Percentiles rank a stretch among this genome's conserved stretches.
These are phyloP conservation scores for Lactarius evosmus DNA, from an alignment of 768 basidiomycete species.

Conservation along the genomic window DNA sequence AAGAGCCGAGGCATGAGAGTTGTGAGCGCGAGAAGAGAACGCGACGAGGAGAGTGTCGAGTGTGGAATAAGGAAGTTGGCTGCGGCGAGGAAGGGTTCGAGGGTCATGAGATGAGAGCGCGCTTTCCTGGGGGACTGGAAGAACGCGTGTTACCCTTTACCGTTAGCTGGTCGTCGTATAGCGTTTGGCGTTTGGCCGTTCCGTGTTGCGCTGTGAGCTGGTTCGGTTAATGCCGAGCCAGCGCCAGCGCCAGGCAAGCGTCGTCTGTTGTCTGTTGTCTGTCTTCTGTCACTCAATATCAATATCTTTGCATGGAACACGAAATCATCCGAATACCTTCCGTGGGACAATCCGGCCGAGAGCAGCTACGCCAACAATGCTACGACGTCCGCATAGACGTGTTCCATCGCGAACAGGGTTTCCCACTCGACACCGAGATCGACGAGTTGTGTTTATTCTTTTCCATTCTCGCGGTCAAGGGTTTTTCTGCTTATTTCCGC, in stretches of 20 bases:
- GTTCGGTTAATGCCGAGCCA: not conserved
- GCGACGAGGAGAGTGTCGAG: constrained; percentile 11
- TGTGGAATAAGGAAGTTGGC: constrained; percentile 24
- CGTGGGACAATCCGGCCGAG: constrained; percentile 38
- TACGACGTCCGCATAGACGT: constrained; percentile 57
- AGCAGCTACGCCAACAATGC: constrained; percentile 60
- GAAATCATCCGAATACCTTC: constrained; percentile 53
- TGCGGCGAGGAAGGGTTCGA: constrained; percentile 23
- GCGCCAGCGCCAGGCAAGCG: too few relatives aligned
- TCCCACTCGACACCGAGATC: constrained; percentile 69
- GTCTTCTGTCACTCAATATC: too few relatives aligned
- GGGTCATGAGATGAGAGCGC: not conserved
- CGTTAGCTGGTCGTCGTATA: too few relatives aligned
- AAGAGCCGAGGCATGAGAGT: constrained; percentile 7
- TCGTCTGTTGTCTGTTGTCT: too few relatives aligned
- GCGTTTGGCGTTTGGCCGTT: too few relatives aligned
- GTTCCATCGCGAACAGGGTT: constrained; percentile 65
- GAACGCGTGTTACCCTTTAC: not conserved
- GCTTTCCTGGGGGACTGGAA: not conserved
- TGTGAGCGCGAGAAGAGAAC: constrained; percentile 13
- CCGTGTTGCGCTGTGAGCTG: not conserved
- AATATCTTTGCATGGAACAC: constrained; percentile 43
- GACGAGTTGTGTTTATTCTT: constrained; percentile 54
- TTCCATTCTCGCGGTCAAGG: not conserved
- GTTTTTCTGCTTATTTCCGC: constrained; percentile 15